A percentile compares a stretch with the other conserved stretches of the same genome.
Evolutionary conservation across 345 rosid genomes (phyloP).

Genomic region (Erysimum cheiranthoides): DNA sequence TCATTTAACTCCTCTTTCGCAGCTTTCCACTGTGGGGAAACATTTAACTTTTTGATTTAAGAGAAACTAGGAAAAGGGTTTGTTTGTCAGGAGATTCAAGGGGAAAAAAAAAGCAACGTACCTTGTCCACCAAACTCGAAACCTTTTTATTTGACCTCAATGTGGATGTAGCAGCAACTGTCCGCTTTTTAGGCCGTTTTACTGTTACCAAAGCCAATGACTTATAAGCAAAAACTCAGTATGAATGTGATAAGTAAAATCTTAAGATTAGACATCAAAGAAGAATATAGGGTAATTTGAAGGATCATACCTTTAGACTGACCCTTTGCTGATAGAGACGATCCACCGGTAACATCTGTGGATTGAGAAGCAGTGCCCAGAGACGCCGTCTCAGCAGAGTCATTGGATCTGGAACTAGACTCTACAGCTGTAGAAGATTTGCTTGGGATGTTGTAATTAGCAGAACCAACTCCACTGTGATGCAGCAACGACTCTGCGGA

Average conservation of each 20-base stretch:
- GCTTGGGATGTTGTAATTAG: conserved; percentile 44
- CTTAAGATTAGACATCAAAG: conserved; percentile 4
- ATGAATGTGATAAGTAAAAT: background rate
- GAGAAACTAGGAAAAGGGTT: background rate
- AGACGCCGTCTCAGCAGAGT: conserved; percentile 43
- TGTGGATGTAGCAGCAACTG: conserved; percentile 71
- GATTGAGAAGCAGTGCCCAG: conserved; percentile 48
- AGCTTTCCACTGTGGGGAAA: conserved; percentile 82
- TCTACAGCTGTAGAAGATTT: conserved; percentile 42
- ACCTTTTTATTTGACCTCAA: conserved; percentile 93
- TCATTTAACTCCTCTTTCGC: conserved; percentile 93
- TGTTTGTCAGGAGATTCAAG: conserved; percentile 15
- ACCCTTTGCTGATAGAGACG: conserved; percentile 54
- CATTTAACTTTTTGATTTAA: background rate
- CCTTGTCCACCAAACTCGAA: conserved; percentile 97
- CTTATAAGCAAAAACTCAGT: conserved; percentile 19
- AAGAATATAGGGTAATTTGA: background rate
- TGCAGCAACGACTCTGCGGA: conserved; percentile 52
- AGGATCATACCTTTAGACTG: conserved; percentile 73
- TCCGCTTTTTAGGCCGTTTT: conserved; percentile 72
- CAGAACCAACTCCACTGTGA: conserved; percentile 50
- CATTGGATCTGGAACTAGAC: conserved; percentile 44
- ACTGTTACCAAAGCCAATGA: conserved; percentile 51
- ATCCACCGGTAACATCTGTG: conserved; percentile 42
- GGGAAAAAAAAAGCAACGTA: conserved; percentile 31